Base-by-base conservation (phyloP, 495 filamentous ascomycete genomes). In the Penicillium coprophilum region DNA sequence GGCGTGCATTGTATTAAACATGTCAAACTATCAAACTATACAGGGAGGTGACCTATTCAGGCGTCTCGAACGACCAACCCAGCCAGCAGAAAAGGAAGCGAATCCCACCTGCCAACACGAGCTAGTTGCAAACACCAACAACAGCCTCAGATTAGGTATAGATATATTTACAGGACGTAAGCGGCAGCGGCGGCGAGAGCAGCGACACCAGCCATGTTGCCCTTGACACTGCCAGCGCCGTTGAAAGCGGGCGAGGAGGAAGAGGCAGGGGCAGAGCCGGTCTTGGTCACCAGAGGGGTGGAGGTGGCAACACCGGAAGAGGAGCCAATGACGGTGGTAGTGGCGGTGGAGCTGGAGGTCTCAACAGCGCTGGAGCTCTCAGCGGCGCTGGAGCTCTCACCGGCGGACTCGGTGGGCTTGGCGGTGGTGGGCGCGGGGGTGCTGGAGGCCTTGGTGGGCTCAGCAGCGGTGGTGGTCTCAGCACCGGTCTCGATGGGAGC, bases 111-210 rank as follows among this genome's bases (percentile, higher is more conserved):
- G 15, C 34, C n/a, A 51, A 13, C n/a, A 28, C n/a, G 17, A 31
- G 34, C 38, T 21, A 30, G n/a, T 46, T n/a, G 21, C 9, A 39
- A 13, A 30, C 13, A 24, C 31, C 52, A 32, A 30, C 31, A 46
- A 43, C n/a, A 24, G 23, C 19, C 21, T 53, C 43, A 54, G 36
- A 59, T 62, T 57, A 61, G 45, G 56, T 36, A 56, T 62, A 62
- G 51, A 45, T 65, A 58, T 58, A 66, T 60, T 69, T 71, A 73
- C 58, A 74, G 60, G 39, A 72, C 52, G 55, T 62, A 71, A 30
- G 60, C 66, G 38, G 67, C 72, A 47, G 64, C 69, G 24, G 63
- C 67, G 21, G 61, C 70, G 36, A 65, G 40, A 17, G 61, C 57
- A 50, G 62, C 70, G 46, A 67, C 60, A 50, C 72, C 70, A 39